Evolutionary conservation across 805 yeast species (phyloP).

Genomic region (Dipodascus geniculatus): DNA sequence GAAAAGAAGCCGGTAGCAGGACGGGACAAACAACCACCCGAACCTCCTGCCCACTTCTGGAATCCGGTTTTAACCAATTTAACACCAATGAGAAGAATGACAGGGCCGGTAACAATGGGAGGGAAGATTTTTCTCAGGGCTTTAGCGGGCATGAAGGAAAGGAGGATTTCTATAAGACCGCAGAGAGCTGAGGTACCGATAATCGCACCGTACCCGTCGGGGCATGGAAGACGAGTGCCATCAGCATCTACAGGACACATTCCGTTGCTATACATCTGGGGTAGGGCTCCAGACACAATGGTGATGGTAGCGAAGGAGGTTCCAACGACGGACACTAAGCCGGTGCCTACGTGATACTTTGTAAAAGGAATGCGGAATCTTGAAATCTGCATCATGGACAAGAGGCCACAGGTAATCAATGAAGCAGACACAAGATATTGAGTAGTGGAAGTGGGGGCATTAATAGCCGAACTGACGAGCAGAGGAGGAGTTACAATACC

Average conservation of each 20-base stretch:
- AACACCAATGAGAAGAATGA: constrained; percentile 73
- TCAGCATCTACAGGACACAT: constrained; percentile 49
- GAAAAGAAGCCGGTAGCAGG: constrained; percentile 32
- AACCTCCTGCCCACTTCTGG: constrained; percentile 81
- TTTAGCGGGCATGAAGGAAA: constrained; percentile 71
- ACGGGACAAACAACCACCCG: constrained; percentile 31
- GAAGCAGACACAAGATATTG: constrained; percentile 65
- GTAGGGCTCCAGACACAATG: constrained; percentile 65
- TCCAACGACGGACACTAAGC: constrained; percentile 81
- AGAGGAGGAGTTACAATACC: constrained; percentile 82
- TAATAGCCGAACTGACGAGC: constrained; percentile 52
- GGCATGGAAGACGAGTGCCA: constrained; percentile 67
- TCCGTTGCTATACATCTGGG: constrained; percentile 69
- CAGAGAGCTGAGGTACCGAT: constrained; percentile 70
- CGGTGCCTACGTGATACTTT: constrained; percentile 74
- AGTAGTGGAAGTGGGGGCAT: constrained; percentile 28
- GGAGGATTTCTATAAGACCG: constrained; percentile 56
- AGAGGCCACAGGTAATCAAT: constrained; percentile 56
- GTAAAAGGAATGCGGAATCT: constrained; percentile 68
- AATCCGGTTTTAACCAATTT: constrained; percentile 61
- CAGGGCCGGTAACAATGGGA: constrained; percentile 88
- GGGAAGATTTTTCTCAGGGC: constrained; percentile 67
- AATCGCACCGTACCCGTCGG: constrained; percentile 79
- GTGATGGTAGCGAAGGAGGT: constrained; percentile 83
- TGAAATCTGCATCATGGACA: constrained; percentile 67